phyloP scores from a whole-genome alignment of 179 eudicot species.

The Spergularia azorica region DNA sequence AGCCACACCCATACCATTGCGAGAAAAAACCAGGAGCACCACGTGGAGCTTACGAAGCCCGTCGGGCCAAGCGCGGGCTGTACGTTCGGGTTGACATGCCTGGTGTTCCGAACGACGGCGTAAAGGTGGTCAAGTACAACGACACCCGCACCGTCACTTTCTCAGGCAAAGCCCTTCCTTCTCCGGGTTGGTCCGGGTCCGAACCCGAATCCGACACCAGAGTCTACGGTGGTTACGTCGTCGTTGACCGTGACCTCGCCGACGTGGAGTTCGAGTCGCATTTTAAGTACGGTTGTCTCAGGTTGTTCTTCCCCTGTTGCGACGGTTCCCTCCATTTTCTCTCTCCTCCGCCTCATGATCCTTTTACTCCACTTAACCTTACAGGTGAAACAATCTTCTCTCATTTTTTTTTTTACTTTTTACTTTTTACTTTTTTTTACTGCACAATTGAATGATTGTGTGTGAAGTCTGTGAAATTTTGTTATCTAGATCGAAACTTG shows the following conservation, averaged over 20 bases:
- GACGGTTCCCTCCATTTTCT: constrained; percentile 17
- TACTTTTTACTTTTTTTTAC: no score
- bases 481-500: no score
- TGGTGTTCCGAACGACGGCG: constrained; percentile 11
- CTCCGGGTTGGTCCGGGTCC: neutral
- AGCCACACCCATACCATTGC: constrained; percentile 2
- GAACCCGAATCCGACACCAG: constrained; percentile 1
- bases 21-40: neutral
- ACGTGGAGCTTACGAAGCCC: constrained; percentile 13
- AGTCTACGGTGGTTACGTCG: constrained; percentile 12
- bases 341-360: neutral
- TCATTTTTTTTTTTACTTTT: no score
- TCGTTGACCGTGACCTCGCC: constrained; percentile 2
- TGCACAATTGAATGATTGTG: no score
- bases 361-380: no score
- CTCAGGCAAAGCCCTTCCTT: constrained; percentile 7
- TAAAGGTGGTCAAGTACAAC: constrained; percentile 9
- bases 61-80: neutral
- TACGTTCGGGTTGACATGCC: constrained; percentile 24
- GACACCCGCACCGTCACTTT: constrained; percentile 14
- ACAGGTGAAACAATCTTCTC: no score
- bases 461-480: no score
- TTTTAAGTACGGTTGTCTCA: constrained; percentile 11
- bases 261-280: neutral
- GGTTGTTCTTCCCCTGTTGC: constrained; percentile 1